Base-by-base conservation (phyloP, 1,284 basidiomycete species). In the Papiliotrema flavescens region DNA sequence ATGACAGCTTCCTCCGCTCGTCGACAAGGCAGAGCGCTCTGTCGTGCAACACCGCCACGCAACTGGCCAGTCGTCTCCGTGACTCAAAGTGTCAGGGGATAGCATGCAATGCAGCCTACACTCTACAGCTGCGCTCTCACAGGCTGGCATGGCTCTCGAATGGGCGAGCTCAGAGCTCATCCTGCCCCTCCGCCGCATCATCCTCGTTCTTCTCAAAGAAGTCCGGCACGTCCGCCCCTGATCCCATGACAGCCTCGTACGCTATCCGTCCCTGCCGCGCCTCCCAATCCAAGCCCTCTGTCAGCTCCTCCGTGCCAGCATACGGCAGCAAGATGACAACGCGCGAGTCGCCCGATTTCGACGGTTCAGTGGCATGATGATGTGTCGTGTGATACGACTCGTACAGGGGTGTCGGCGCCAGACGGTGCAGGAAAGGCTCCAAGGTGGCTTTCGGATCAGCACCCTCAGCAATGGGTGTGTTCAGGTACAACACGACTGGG, bases 121-220 rank as follows among this genome's bases (percentile, higher is more conserved):
- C n/a, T n/a, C n/a, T n/a, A n/a, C n/a, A n/a, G n/a, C n/a, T n/a
- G n/a, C n/a, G n/a, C n/a, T n/a, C n/a, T n/a, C n/a, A n/a, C n/a
- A n/a, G n/a, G n/a, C n/a, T n/a, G n/a, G n/a, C n/a, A n/a, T n/a
- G n/a, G n/a, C n/a, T n/a, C n/a, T n/a, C n/a, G n/a, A n/a, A n/a
- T n/a, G n/a, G n/a, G n/a, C n/a, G n/a, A 32, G 6, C 11, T 32
- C 11, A 32, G 6, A 32, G 6, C 39, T 40, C 39, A 28, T 28
- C 45, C 17, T 7, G 8, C 11, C 13, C 45, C 45, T 32, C 26
- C 13, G 11, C 35, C 22, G 22, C 44, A 11, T 47, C 42, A 19
- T 79, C 79, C 8, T 77, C 78, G 2, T 78, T 79, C 8, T 80
- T 80, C 78, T 81, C 83, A 54, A 84, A 82, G 53, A 70, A 76